phyloP scores from a whole-genome alignment of 805 yeast genomes.

The Cyberlindnera euphorbiae region DNA sequence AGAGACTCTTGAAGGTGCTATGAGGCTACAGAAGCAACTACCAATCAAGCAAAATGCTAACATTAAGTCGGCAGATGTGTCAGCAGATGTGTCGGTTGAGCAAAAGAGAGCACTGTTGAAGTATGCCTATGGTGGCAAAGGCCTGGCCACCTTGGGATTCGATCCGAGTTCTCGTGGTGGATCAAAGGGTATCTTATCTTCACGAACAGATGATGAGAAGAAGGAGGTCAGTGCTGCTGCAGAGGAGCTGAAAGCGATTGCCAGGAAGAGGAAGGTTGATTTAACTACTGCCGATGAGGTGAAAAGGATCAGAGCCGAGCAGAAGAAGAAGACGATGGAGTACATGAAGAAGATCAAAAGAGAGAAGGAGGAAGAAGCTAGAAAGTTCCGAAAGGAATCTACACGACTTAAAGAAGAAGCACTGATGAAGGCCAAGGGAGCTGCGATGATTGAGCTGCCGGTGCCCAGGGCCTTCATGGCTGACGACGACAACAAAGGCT shows the following conservation, averaged over 20 bases:
- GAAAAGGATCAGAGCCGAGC: constrained; percentile 23
- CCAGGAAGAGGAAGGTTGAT: constrained; percentile 31
- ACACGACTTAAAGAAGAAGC: no score
- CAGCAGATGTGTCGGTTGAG: constrained; percentile 20
- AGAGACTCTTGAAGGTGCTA: constrained; percentile 15
- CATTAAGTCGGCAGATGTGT: not conserved
- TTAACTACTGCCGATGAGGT: constrained; percentile 31
- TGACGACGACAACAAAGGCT: not conserved
- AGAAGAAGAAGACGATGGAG: constrained; percentile 27
- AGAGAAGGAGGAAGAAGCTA: not conserved
- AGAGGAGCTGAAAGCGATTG: constrained; percentile 25
- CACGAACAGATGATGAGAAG: constrained; percentile 16
- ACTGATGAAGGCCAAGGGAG: not conserved
- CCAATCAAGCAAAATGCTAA: constrained; percentile 1
- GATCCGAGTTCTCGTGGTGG: constrained; percentile 40
- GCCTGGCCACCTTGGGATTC: constrained; percentile 42
- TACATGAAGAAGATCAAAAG: constrained; percentile 24
- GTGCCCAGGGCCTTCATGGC: constrained; percentile 2
- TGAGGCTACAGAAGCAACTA: constrained; percentile 25
- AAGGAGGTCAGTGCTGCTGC: constrained; percentile 19
- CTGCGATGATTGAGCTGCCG: no score
- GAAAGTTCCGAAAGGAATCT: no score
- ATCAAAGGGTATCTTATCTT: constrained; percentile 14
- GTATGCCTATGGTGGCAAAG: constrained; percentile 36
- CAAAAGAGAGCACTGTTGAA: constrained; percentile 28